Conservation (phyloP, 331 rosid genomes). For the Arachis monticola region DNA sequence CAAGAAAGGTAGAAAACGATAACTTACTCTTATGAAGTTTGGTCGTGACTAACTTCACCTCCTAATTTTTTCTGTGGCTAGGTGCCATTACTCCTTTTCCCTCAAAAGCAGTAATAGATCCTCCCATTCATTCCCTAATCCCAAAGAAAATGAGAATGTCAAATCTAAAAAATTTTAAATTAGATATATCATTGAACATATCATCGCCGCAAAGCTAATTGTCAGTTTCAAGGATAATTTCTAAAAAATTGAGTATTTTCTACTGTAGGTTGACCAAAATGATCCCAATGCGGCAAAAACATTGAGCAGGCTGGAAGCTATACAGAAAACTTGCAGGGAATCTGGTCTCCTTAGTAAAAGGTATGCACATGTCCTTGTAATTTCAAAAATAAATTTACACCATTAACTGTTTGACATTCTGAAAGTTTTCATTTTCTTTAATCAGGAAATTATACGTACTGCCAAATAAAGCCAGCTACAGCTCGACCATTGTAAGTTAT, state of each 20-base stretch:
- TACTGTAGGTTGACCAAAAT: conserved; percentile 69
- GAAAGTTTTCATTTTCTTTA: conserved; percentile 22
- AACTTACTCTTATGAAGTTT: not conserved
- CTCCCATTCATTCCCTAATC: too few relatives aligned
- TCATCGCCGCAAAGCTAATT: conserved; percentile 5
- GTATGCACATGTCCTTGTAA: conserved; percentile 34
- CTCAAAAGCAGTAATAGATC: too few relatives aligned
- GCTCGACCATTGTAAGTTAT: conserved; percentile 52
- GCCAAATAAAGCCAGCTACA: conserved; percentile 40
- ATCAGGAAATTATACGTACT: conserved; percentile 58
- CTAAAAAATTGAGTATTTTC: conserved; percentile 27
- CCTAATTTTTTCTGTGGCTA: not conserved
- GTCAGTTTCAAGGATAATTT: conserved; percentile 2
- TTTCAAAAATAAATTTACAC: not conserved
- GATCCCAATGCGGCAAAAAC: conserved; percentile 91
- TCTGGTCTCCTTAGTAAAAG: conserved; percentile 77
- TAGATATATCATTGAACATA: conserved; percentile 2
- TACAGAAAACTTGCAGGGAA: conserved; percentile 75
- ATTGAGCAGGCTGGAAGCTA: conserved; percentile 72
- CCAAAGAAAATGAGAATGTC: conserved; percentile 5
- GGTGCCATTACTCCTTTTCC: conserved; percentile 1
- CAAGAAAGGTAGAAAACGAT: not conserved
- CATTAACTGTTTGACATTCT: conserved; percentile 1
- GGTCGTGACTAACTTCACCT: conserved; percentile 11
- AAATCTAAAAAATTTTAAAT: not conserved